Percentiles rank a stretch among this genome's conserved stretches.
Evolutionary conservation across 1,284 basidiomycete genomes (phyloP).

Genomic region (Papiliotrema flavescens): DNA sequence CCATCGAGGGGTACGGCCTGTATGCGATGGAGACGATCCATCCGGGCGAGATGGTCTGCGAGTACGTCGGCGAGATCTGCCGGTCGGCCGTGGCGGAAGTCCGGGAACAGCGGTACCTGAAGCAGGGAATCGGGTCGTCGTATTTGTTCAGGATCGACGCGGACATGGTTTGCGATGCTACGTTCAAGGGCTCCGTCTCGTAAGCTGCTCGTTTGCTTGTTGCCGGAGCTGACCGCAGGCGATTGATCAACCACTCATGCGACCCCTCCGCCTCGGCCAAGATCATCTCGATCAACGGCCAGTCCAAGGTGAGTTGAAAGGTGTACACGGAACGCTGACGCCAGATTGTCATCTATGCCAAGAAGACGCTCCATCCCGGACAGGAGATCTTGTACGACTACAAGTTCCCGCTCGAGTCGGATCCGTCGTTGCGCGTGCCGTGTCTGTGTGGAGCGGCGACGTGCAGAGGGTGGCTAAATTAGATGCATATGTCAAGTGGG

Average conservation of each 20-base stretch:
- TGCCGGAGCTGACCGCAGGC: constrained; percentile 54
- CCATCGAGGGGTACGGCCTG: constrained; percentile 97
- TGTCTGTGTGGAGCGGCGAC: constrained; percentile 81
- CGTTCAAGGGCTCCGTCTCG: constrained; percentile 97
- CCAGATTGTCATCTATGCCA: constrained; percentile 97
- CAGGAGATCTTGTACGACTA: constrained; percentile 60
- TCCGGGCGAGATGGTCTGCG: constrained; percentile 97
- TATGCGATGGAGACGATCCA: constrained; percentile 94
- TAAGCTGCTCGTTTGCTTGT: constrained; percentile 52
- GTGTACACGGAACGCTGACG: neutral
- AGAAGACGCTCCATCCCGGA: constrained; percentile 85
- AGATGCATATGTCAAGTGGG: constrained; percentile 21
- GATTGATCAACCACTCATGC: constrained; percentile 93
- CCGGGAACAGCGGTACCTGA: constrained; percentile 92
- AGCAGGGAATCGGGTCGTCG: constrained; percentile 90
- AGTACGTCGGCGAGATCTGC: constrained; percentile 97
- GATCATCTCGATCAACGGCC: constrained; percentile 96
- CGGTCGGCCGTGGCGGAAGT: constrained; percentile 94
- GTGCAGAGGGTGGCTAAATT: constrained; percentile 87
- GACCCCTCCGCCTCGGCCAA: constrained; percentile 97
- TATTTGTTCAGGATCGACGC: constrained; percentile 92
- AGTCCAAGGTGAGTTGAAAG: constrained; percentile 59
- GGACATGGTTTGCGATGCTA: constrained; percentile 92
- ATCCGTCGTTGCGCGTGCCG: constrained; percentile 57
- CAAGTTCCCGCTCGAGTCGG: constrained; percentile 45